phyloP scores from a whole-genome alignment of 371 early-diverging fungal species.

The Parasitella parasitica region DNA sequence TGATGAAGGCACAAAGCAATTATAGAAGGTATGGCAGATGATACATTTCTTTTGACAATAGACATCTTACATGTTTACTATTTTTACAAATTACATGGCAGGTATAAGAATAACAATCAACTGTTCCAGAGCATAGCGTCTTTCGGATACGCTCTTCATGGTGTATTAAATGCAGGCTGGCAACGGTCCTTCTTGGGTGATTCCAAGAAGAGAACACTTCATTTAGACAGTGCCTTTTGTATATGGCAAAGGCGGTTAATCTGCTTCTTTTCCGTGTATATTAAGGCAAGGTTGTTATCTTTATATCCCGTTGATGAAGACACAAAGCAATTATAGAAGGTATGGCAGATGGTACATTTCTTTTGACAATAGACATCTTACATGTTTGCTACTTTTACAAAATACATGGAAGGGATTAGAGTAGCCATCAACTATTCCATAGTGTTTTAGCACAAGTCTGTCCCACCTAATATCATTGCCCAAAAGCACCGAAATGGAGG shows the following conservation, averaged over 20 bases:
- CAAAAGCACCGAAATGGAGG: constrained; percentile 8
- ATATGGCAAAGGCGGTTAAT: constrained; percentile 8
- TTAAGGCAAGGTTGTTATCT: constrained; percentile 8
- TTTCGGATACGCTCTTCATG: constrained; percentile 3
- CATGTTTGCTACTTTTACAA: constrained; percentile 4
- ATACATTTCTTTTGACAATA: constrained; percentile 8
- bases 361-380: constrained; percentile 6
- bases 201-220: constrained; percentile 14
- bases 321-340: constrained; percentile 6
- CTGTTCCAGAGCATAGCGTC: constrained; percentile 15
- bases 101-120: constrained; percentile 8
- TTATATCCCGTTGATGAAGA: constrained; percentile 7
- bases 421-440: constrained; percentile 5
- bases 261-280: constrained; percentile 11
- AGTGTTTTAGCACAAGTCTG: constrained; percentile 10
- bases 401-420: neutral
- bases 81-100: constrained; percentile 4
- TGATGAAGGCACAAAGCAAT: constrained; percentile 5
- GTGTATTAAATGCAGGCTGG: constrained; percentile 14
- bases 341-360: constrained; percentile 3
- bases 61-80: constrained; percentile 5
- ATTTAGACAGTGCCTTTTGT: constrained; percentile 15
- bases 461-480: constrained; percentile 1
- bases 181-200: too few species aligned
- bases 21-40: constrained; percentile 5